Percentiles rank a stretch among this genome's conserved stretches.
Conservation (phyloP, 768 basidiomycete genomes). For the Daedaleopsis nitida region DNA sequence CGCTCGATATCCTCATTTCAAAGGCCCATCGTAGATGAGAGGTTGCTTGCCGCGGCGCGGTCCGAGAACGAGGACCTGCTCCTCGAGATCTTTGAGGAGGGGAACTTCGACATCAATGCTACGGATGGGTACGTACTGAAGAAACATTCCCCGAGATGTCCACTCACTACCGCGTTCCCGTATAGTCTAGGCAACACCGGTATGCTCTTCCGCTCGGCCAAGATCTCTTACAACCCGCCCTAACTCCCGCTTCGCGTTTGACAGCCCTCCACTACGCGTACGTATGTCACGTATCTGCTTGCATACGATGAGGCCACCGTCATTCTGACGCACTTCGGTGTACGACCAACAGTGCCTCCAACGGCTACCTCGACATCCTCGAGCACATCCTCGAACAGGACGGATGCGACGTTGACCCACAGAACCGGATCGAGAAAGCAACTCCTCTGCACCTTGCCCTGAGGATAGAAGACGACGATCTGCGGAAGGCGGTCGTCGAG, state of each 20-base stretch:
- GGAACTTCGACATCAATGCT: slow-evolving; percentile 70
- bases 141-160: background rate
- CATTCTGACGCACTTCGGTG: background rate
- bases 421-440: slow-evolving; percentile 66
- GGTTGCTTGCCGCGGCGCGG: slow-evolving; percentile 72
- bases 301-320: background rate
- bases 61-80: slow-evolving; percentile 72
- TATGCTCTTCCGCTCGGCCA: slow-evolving; percentile 35
- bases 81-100: slow-evolving; percentile 57
- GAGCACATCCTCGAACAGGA: slow-evolving; percentile 76
- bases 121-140: slow-evolving; percentile 67
- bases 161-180: background rate
- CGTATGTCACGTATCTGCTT: slow-evolving; percentile 29
- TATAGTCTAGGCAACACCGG: slow-evolving; percentile 75
- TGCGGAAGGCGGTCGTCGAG: slow-evolving; percentile 56
- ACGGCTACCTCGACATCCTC: slow-evolving; percentile 63
- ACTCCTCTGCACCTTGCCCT: slow-evolving; percentile 83
- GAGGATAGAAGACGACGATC: slow-evolving; percentile 52
- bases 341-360: slow-evolving; percentile 42
- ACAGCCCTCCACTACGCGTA: slow-evolving; percentile 76
- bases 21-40: slow-evolving; percentile 54
- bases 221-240: background rate
- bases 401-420: slow-evolving; percentile 79
- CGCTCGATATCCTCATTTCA: background rate
- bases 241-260: background rate